Evolutionary conservation across 345 rosid genomes (phyloP), one percentile per base, ranked within the genome.

Genomic region (Aquilaria yunnanensis): DNA sequence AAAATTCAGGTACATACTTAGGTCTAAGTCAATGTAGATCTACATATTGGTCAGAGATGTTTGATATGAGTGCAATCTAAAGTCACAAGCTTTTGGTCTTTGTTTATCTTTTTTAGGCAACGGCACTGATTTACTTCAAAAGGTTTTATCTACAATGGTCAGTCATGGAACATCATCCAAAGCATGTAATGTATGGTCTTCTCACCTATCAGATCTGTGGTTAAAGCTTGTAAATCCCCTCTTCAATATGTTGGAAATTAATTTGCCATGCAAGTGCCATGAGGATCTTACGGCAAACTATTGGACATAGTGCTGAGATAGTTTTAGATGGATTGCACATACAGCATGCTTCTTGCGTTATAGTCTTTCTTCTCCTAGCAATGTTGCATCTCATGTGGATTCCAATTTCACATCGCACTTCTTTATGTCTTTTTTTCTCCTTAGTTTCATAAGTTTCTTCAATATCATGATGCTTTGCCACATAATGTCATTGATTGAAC

Each of bases 101-200:
- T 56, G 10, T 48, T 48, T 51, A 14, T 73, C 56, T 59, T 66
- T 71, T 83, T 69, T 80, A 94, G 99, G 99, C 88, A 55, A 94
- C 99, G 3, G 97, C 97, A 55, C 93, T 94, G 29, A 76, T 85
- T 57, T 94, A 88, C 81, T 94, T 94, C 74, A 94, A 94, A 77
- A 85, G 99, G 68, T 94, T 94, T 73, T 94, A 94, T 76, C 81
- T 94, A 70, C 91, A 88, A 54, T 94, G 99, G 97, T 90, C 99
- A 30, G 96, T 94, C 81, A 94, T 94, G 99, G 95, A 94, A 69
- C 97, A 88, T 77, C 92, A 88, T 72, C 97, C 99, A 48, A 94
- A 90, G 73, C 78, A 90, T 66, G 82, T 94, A 73, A 94, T 90
- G 99, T 94, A 84, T 9, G 82, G 45, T 75, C 69, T 67, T 14